Evolutionary conservation across 805 yeast species (phyloP).

Genomic region (Saccharomyces paradoxus): DNA sequence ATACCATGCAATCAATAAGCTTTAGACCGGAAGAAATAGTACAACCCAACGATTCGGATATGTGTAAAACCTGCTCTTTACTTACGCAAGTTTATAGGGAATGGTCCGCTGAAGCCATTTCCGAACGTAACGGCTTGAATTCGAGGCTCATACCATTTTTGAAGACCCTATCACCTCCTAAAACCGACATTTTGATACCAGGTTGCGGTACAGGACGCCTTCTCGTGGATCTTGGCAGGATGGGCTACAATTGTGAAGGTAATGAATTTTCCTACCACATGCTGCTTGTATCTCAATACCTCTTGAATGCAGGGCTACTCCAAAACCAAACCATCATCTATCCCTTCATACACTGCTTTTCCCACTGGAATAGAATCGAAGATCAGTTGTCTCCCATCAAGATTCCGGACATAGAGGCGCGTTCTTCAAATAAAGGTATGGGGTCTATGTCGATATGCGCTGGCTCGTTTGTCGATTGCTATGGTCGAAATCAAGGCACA

Average conservation of each 20-base stretch:
- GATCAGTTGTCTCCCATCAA: constrained; percentile 39
- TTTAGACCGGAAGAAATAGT: neutral
- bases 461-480: constrained; percentile 58
- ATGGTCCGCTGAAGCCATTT: constrained; percentile 43
- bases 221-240: constrained; percentile 41
- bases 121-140: constrained; percentile 35
- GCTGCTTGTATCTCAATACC: constrained; percentile 44
- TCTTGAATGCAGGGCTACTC: constrained; percentile 38
- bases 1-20: constrained; percentile 2
- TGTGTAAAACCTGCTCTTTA: constrained; percentile 47
- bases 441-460: constrained; percentile 56
- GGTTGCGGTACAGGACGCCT: constrained; percentile 54
- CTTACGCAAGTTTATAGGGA: constrained; percentile 47
- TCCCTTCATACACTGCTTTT: constrained; percentile 44
- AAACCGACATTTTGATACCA: constrained; percentile 42
- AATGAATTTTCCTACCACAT: constrained; percentile 55
- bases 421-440: constrained; percentile 27
- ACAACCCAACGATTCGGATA: constrained; percentile 39
- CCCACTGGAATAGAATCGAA: constrained; percentile 36
- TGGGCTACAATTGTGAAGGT: constrained; percentile 49
- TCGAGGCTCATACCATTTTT: constrained; percentile 29
- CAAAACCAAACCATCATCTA: constrained; percentile 34
- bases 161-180: constrained; percentile 30
- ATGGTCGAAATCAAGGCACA: constrained; percentile 38
- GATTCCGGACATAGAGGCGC: constrained; percentile 37